Percentiles rank a stretch among this genome's conserved stretches.
Conservation (phyloP, 2,329 filamentous ascomycete species). For the Sporothrix curviconia region DNA sequence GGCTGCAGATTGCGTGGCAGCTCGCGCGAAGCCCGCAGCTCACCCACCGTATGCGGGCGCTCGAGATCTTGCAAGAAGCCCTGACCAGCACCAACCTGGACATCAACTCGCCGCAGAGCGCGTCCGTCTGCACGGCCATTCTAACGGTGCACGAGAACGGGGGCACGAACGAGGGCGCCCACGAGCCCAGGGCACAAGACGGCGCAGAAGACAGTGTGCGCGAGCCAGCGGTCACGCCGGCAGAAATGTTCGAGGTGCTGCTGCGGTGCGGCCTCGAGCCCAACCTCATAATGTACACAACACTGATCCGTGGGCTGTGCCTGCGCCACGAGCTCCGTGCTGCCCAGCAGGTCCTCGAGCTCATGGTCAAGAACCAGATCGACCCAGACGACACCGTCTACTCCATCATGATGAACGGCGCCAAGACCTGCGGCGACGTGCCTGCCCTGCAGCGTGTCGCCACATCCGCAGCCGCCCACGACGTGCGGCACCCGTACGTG, state of each 20-base stretch:
- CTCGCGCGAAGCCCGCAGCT: constrained; percentile 32
- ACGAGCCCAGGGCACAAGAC: too few relatives aligned
- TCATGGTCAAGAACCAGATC: constrained; percentile 53
- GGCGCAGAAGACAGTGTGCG: too few relatives aligned
- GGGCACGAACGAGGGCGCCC: not conserved
- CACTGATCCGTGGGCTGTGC: constrained; percentile 66
- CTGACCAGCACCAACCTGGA: constrained; percentile 30
- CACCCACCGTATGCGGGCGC: constrained; percentile 35
- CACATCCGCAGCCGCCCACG: constrained; percentile 41
- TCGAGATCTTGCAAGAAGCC: constrained; percentile 38
- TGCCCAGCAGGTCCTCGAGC: constrained; percentile 58
- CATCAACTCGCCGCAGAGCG: constrained; percentile 40
- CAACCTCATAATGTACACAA: constrained; percentile 57
- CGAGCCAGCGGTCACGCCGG: constrained; percentile 40
- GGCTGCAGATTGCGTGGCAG: constrained; percentile 40
- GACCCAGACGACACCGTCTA: constrained; percentile 61
- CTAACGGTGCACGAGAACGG: constrained; percentile 35
- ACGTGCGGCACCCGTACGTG: constrained; percentile 42
- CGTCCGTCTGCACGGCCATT: constrained; percentile 53
- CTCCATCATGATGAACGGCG: constrained; percentile 63
- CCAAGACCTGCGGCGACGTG: constrained; percentile 52
- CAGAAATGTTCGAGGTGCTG: constrained; percentile 49
- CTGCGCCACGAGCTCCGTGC: constrained; percentile 55
- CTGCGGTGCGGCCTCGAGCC: constrained; percentile 55
- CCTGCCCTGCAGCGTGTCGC: constrained; percentile 50